Evolutionary conservation across 352 stramenopile genomes (phyloP), one percentile per base, ranked within the genome.

Genomic region (Plasmopara halstedii): DNA sequence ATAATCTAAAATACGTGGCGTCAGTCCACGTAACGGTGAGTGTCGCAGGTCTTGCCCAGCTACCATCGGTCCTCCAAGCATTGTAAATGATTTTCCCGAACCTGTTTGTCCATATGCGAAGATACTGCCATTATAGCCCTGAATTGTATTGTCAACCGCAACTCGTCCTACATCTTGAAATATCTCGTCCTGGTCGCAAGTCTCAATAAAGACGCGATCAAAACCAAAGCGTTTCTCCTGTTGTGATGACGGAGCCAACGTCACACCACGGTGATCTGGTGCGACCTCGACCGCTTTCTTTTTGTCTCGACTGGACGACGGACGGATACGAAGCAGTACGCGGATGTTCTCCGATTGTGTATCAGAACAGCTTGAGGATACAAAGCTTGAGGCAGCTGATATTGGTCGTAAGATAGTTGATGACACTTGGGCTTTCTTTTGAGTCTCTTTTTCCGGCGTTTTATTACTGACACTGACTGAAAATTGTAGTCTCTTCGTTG

Each of bases 101-200:
- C 85, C 85, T 2, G 85, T 95, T 50, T 95, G 83, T 18, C 85
- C 85, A 42, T 95, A 95, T 5, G 85, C 85, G 38, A 95, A 94
- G 42, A 95, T 88, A 47, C 79, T 90, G 26, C 85, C 85, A 46
- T 95, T 93, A 57, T 88, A 95, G 13, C 85, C 85, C 21, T 84
- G 51, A 23, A 95, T 66, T 0, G 76, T 81, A 42, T 87, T 91
- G 37, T 92, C 83, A 6, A 94, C 80, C 0, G 87, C 80, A 0
- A 73, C 70, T 14, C 73, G 58, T 10, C 83, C 85, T 11, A 73
- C 76, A 38, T 85, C 70, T 25, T 84, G 56, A 54, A 94, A 95
- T 19, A 96, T 64, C 31, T 89, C 67, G 34, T 85, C 77, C 52
- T 96, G 85, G 15, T 67, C 62, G 17, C 73, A 78, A 9, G n/a